Conservation (phyloP, 306 rosid genomes). For the Dalbergia oliveri region DNA sequence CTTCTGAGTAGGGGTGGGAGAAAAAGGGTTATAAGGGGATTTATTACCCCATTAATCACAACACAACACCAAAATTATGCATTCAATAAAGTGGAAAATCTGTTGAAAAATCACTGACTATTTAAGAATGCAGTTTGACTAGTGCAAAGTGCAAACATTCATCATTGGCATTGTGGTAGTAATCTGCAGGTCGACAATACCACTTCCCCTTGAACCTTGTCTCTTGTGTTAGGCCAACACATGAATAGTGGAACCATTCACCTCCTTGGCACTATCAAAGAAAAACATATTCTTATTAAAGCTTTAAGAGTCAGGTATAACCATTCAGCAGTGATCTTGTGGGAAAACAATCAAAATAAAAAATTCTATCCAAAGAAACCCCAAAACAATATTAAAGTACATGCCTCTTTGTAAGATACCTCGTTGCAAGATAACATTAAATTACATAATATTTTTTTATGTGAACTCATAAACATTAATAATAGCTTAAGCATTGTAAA, state of each 20-base stretch:
- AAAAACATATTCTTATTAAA: conserved; percentile 32
- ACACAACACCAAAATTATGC: conserved; percentile 33
- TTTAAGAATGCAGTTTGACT: conserved; percentile 35
- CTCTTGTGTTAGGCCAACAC: conserved; percentile 97
- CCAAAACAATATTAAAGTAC: conserved; percentile 28
- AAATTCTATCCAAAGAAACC: not conserved
- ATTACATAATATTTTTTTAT: not conserved
- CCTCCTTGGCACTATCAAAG: conserved; percentile 93
- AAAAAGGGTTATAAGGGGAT: conserved; percentile 6
- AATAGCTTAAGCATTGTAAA: conserved; percentile 3
- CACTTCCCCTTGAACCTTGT: conserved; percentile 98
- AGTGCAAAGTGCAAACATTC: conserved; percentile 40
- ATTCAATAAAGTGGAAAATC: conserved; percentile 36
- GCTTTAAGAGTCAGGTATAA: conserved; percentile 22
- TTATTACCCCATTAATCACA: conserved; percentile 36
- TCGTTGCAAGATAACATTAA: not conserved
- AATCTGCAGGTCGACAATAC: conserved; percentile 92
- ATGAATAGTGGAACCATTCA: conserved; percentile 97
- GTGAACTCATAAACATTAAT: conserved; percentile 9
- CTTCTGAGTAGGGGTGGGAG: not conserved
- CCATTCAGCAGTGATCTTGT: not conserved
- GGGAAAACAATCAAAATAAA: conserved; percentile 28
- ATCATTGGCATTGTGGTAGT: conserved; percentile 66
- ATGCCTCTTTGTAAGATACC: conserved; percentile 14
- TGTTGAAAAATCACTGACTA: conserved; percentile 41